Percentiles rank a stretch among this genome's conserved stretches.
Conservation (phyloP, 495 filamentous ascomycete species). For the Melanomma pulvis-pyrius region DNA sequence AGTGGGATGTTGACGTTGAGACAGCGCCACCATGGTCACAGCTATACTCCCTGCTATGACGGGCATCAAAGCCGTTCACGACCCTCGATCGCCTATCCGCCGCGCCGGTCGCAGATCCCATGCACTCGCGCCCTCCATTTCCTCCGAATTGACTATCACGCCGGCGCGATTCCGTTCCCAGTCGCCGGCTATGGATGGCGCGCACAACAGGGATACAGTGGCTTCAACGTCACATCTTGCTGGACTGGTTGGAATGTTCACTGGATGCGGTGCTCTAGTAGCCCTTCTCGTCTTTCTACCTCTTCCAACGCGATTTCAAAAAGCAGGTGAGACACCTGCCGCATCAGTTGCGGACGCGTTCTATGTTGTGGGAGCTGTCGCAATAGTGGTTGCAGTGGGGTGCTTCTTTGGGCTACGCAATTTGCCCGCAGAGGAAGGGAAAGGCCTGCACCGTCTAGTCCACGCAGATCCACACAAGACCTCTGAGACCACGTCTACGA, state of each 20-base stretch:
- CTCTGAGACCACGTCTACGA: not conserved
- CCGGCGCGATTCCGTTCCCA: slow-evolving; percentile 45
- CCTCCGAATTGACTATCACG: slow-evolving; percentile 49
- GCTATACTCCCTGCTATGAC: slow-evolving; percentile 89
- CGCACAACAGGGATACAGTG: slow-evolving; percentile 12
- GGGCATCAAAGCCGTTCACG: slow-evolving; percentile 8
- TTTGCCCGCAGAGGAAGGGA: slow-evolving; percentile 75
- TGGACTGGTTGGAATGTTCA: slow-evolving; percentile 88
- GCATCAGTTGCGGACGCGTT: slow-evolving; percentile 77
- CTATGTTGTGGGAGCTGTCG: slow-evolving; percentile 76
- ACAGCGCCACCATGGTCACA: slow-evolving; percentile 90
- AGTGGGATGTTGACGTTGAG: slow-evolving; percentile 11
- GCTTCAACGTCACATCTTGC: slow-evolving; percentile 68
- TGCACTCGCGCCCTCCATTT: slow-evolving; percentile 40
- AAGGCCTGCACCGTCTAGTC: slow-evolving; percentile 64
- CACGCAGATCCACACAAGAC: slow-evolving; percentile 13
- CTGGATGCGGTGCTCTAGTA: slow-evolving; percentile 86
- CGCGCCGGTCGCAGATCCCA: slow-evolving; percentile 32
- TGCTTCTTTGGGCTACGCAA: slow-evolving; percentile 81
- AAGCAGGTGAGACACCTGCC: slow-evolving; percentile 64
- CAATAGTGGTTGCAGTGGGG: slow-evolving; percentile 69
- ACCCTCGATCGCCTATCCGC: slow-evolving; percentile 25
- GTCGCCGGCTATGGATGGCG: slow-evolving; percentile 22
- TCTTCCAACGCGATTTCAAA: slow-evolving; percentile 75
- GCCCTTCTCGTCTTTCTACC: slow-evolving; percentile 82